Percentiles rank a stretch among this genome's conserved stretches.
These are phyloP conservation scores for Brassica balearica DNA, from an alignment of 441 rosid genomes.

Conservation along the genomic window DNA sequence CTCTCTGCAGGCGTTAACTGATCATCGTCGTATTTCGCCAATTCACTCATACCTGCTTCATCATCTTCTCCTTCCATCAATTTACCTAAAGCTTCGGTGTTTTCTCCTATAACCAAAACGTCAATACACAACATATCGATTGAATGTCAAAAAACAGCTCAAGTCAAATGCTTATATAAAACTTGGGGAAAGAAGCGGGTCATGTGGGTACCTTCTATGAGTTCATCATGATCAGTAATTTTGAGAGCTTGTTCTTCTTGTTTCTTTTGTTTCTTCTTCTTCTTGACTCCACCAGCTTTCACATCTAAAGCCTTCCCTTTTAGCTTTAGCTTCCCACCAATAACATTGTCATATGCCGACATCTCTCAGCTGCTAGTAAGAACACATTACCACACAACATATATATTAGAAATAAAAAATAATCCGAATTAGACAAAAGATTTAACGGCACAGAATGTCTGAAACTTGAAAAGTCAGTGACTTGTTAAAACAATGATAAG, in stretches of 20 bases:
- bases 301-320: slow-evolving; percentile 95
- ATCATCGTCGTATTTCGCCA: slow-evolving; percentile 28
- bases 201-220: slow-evolving; percentile 54
- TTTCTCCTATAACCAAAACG: slow-evolving; percentile 45
- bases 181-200: neutral
- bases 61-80: slow-evolving; percentile 44
- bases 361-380: slow-evolving; percentile 44
- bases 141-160: neutral
- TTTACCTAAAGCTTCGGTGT: slow-evolving; percentile 35
- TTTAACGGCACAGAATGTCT: neutral
- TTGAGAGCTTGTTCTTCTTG: slow-evolving; percentile 50
- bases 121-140: neutral
- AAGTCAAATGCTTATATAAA: neutral
- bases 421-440: slow-evolving; percentile 2
- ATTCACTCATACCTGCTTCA: slow-evolving; percentile 28
- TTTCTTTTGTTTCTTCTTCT: slow-evolving; percentile 57
- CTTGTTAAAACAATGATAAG: neutral
- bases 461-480: neutral
- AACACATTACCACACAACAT: slow-evolving; percentile 26
- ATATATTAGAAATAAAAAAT: neutral
- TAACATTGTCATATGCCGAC: slow-evolving; percentile 79
- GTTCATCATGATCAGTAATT: slow-evolving; percentile 50
- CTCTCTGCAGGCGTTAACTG: slow-evolving; percentile 59
- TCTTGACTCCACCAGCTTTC: slow-evolving; percentile 82
- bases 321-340: slow-evolving; percentile 89